Evolutionary conservation across 495 filamentous ascomycete species (phyloP).

Genomic region (Neurospora sp.): DNA sequence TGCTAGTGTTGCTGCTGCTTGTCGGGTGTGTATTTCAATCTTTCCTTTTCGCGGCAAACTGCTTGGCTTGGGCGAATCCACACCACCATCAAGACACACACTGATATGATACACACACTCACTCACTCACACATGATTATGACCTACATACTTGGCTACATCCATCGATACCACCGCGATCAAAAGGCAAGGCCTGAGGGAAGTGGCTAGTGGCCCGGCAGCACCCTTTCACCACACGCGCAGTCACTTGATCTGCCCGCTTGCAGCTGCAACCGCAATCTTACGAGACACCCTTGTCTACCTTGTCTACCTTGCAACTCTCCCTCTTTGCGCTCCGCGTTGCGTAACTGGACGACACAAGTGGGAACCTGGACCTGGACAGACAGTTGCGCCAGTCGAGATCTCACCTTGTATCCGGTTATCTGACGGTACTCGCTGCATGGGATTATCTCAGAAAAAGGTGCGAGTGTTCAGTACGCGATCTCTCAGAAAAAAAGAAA

Average conservation of each 20-base stretch:
- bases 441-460: background rate
- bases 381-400: background rate
- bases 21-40: background rate
- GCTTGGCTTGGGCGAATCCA: background rate
- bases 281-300: constrained; percentile 13
- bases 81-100: background rate
- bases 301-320: constrained; percentile 6
- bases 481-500: background rate
- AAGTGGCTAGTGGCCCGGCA: background rate
- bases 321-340: background rate
- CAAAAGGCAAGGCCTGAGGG: background rate
- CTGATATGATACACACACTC: background rate
- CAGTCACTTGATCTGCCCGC: constrained; percentile 22
- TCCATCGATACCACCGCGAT: background rate
- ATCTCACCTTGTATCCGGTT: background rate
- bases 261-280: constrained; percentile 20
- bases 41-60: background rate
- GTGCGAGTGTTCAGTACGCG: background rate
- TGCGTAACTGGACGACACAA: constrained; percentile 7
- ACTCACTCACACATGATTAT: background rate
- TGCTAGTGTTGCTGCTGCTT: background rate
- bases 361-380: background rate
- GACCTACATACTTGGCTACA: background rate
- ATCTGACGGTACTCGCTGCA: background rate
- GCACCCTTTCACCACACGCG: constrained; percentile 12